Conservation (phyloP, 495 filamentous ascomycete genomes). For the Parathielavia hyrcaniae region DNA sequence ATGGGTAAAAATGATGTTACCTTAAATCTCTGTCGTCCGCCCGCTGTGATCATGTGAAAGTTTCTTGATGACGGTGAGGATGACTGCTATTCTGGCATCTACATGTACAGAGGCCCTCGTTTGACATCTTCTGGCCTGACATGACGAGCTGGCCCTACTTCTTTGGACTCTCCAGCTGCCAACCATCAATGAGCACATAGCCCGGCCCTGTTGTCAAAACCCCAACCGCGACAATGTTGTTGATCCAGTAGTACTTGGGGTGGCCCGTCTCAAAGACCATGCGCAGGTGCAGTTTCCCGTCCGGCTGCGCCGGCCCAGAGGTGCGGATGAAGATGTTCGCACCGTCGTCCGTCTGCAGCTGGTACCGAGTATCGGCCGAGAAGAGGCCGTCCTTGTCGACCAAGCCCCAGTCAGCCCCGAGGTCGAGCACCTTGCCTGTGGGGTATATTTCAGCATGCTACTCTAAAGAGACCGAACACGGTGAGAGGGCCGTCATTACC, state of each 20-base stretch:
- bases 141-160: too few species aligned
- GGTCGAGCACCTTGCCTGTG: constrained; percentile 28
- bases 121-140: too few species aligned
- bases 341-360: constrained; percentile 28
- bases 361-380: constrained; percentile 30
- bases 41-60: too few species aligned
- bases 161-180: constrained; percentile 24
- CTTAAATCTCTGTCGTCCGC: too few species aligned
- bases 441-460: not conserved
- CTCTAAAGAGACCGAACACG: not conserved
- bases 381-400: constrained; percentile 22
- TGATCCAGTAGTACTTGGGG: constrained; percentile 28
- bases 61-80: too few species aligned
- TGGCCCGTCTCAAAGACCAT: constrained; percentile 28
- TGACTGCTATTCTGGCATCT: too few species aligned
- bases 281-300: constrained; percentile 25
- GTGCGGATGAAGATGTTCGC: constrained; percentile 31
- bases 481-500: constrained; percentile 4
- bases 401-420: constrained; percentile 31
- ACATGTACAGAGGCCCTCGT: too few species aligned
- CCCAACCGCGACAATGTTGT: constrained; percentile 27
- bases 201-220: constrained; percentile 16
- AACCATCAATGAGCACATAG: constrained; percentile 23
- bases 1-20: too few species aligned
- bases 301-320: constrained; percentile 25